Percentiles rank a stretch among this genome's conserved stretches.
Conservation (phyloP, 75 land plant species). For the Selaginella moellendorffii region DNA sequence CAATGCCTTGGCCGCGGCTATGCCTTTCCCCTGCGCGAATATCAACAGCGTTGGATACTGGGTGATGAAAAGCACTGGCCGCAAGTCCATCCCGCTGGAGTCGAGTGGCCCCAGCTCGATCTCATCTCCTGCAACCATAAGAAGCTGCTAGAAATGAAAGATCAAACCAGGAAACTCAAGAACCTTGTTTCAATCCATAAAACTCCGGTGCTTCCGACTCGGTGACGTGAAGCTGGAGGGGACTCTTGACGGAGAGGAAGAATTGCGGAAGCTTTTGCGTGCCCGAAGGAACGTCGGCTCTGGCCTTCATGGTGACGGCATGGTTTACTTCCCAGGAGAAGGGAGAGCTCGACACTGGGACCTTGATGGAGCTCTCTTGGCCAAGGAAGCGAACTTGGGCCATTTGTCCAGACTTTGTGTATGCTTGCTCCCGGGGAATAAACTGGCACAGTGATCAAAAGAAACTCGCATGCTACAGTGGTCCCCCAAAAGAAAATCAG, state of each 20-base stretch:
- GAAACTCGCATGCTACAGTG: too few relatives aligned
- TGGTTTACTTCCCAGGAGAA: constrained; percentile 21
- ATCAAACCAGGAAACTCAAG: neutral
- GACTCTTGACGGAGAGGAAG: constrained; percentile 27
- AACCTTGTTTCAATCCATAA: constrained; percentile 19
- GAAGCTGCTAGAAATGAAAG: neutral
- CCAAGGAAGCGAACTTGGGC: constrained; percentile 20
- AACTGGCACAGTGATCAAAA: constrained; percentile 12
- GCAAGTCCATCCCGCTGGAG: constrained; percentile 19
- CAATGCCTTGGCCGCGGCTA: constrained; percentile 24
- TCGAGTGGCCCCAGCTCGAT: constrained; percentile 28
- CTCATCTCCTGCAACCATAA: constrained; percentile 20
- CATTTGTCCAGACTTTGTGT: constrained; percentile 22
- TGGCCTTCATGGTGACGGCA: constrained; percentile 22
- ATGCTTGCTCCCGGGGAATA: constrained; percentile 24
- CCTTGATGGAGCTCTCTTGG: neutral
- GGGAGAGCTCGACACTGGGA: constrained; percentile 23
- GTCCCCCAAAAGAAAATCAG: too few relatives aligned
- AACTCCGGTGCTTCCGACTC: constrained; percentile 13
- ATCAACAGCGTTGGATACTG: constrained; percentile 22
- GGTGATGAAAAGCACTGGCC: constrained; percentile 22
- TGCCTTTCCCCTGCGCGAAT: constrained; percentile 27
- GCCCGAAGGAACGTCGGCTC: constrained; percentile 35
- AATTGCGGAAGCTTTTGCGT: constrained; percentile 21
- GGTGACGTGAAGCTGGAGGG: constrained; percentile 24